Base-by-base conservation (phyloP, 331 rosid genomes). In the Saraca asoca region DNA sequence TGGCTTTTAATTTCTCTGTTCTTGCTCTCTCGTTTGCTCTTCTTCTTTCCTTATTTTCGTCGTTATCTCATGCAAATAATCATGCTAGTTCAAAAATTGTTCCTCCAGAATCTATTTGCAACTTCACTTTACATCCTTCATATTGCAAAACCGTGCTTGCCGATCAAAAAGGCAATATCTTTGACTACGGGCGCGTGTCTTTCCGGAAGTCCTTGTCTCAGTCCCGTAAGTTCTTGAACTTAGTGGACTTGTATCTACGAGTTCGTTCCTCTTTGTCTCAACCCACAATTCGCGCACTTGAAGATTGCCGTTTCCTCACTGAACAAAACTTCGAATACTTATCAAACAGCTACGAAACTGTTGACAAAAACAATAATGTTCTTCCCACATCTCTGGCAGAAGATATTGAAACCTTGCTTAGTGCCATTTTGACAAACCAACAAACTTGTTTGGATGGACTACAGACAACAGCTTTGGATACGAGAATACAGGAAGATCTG, bases 381-480 rank as follows among this genome's bases (percentile, higher is more conserved):
- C 82, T 91, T 57, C 60, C 95, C 8, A 33, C 37, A 17, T 24
- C 71, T n/a, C 66, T 81, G 63, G 83, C 88, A 12, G 89, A 91
- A 13, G 86, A 89, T 2, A 9, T 75, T 6, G 90, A 87, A 55
- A 81, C 95, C 2, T 4, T 62, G 8, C 78, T 91, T 12, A 91
- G 96, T 51, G 97, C 91, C 10, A 67, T 85, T 64, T 62, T 91
- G 64, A 91, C 96, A 5, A 88, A 88, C 66, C 79, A 79, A 66
- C 75, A 85, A 53, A 89, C 98, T 1, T 91, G 98, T 57, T 55
- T 77, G 31, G 98, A 85, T 2, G 89, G 92, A 17, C 58, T 91
- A 5, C 72, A 70, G 9, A 74, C 76, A 1, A 56, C 80, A n/a
- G 81, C 81, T 38, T 77, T 81, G 0, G 70, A 87, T 79, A 74